Evolutionary conservation across 495 filamentous ascomycete species (phyloP).

Genomic region (Cercophora samala): DNA sequence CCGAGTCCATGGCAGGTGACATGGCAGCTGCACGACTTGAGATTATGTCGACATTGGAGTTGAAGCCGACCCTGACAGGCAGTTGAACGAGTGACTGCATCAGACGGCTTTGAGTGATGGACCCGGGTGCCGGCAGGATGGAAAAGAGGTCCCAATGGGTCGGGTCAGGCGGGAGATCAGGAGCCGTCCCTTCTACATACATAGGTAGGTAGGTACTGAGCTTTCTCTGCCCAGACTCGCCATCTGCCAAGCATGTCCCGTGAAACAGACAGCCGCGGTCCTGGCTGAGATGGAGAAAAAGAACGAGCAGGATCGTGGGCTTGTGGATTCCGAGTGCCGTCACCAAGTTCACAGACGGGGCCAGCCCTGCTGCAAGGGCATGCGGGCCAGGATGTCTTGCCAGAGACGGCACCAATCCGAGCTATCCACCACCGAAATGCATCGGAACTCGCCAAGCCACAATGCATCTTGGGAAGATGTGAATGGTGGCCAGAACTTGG

Average conservation of each 20-base stretch:
- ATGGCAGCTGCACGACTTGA: background rate
- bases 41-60: background rate
- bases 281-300: background rate
- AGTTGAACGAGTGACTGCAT: background rate
- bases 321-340: background rate
- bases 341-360: background rate
- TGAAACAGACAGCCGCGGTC: background rate
- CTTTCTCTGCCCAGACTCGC: background rate
- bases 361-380: background rate
- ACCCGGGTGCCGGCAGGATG: background rate
- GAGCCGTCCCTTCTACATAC: background rate
- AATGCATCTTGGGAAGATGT: background rate
- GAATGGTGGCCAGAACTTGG: background rate
- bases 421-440: background rate
- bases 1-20: conserved; percentile 9
- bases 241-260: background rate
- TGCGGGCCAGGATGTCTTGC: background rate
- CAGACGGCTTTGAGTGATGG: background rate
- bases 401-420: background rate
- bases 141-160: background rate
- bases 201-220: no score
- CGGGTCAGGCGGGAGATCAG: background rate
- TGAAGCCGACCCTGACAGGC: background rate
- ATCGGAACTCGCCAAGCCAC: background rate
- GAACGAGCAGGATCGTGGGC: background rate